Percentiles rank a stretch among this genome's conserved stretches.
Evolutionary conservation across 176 grass and related monocot genomes (phyloP).

Genomic region (Dactylis glomerata): DNA sequence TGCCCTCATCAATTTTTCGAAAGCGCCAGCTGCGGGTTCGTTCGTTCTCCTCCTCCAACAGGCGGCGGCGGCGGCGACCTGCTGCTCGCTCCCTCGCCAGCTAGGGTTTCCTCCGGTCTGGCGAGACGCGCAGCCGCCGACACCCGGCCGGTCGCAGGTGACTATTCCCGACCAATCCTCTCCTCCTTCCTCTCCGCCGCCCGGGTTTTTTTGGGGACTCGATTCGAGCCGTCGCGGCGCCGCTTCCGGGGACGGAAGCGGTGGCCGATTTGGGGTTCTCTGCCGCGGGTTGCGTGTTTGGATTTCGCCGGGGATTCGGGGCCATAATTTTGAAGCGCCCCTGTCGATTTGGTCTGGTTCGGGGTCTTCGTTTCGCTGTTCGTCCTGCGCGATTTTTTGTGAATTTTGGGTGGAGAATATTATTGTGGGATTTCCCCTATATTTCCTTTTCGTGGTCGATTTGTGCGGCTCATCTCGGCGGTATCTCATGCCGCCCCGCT

Average conservation of each 20-base stretch:
- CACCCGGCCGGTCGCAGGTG: not conserved
- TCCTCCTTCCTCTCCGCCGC: not conserved
- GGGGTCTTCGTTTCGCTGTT: not conserved
- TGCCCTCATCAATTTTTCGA: constrained; percentile 23
- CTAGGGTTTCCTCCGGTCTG: constrained; percentile 42
- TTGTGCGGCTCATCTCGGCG: constrained; percentile 9
- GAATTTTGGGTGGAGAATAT: not conserved
- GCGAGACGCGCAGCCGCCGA: not conserved
- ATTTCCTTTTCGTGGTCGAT: not conserved
- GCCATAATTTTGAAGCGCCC: not conserved
- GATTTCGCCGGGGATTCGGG: not conserved
- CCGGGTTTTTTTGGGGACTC: not conserved
- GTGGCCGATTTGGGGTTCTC: not conserved
- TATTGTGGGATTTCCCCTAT: not conserved
- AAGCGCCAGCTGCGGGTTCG: constrained; percentile 22
- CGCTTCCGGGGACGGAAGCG: not conserved
- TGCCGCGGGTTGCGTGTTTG: not conserved
- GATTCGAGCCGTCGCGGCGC: not conserved
- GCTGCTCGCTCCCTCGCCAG: too few relatives aligned
- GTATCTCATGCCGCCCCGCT: not conserved
- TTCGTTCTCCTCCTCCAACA: constrained; percentile 23
- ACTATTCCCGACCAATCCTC: not conserved
- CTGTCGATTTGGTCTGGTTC: constrained; percentile 1
- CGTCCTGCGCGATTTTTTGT: not conserved
- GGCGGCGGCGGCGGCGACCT: not conserved